A percentile compares a stretch with the other conserved stretches of the same genome.
These are phyloP conservation scores for Blastobotrys serpentis DNA, from an alignment of 1,139 yeast genomes.

Conservation along the genomic window DNA sequence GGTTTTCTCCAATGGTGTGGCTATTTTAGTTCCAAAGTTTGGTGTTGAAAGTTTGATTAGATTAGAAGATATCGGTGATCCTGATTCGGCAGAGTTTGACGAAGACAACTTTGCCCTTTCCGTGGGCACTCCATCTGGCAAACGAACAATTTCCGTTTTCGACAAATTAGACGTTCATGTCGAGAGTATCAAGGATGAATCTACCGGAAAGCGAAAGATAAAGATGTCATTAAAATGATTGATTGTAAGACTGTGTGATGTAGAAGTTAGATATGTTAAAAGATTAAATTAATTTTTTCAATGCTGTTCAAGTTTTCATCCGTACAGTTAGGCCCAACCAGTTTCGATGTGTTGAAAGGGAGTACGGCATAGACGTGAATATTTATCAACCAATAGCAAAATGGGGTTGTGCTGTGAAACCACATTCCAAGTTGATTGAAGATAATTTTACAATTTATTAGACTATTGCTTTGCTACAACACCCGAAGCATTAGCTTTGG, in stretches of 20 bases:
- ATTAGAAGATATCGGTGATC: slow-evolving; percentile 67
- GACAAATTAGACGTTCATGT: slow-evolving; percentile 84
- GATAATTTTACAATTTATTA: too few species aligned
- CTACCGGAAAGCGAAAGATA: slow-evolving; percentile 91
- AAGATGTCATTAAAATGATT: slow-evolving; percentile 49
- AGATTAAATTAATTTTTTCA: too few species aligned
- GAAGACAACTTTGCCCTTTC: slow-evolving; percentile 75
- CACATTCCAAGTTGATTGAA: too few species aligned
- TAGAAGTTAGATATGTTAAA: too few species aligned
- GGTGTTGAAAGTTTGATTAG: slow-evolving; percentile 95
- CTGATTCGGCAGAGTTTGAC: slow-evolving; percentile 65
- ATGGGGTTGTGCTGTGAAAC: too few species aligned
- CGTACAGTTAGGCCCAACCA: too few species aligned
- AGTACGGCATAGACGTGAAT: too few species aligned
- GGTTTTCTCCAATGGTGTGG: slow-evolving; percentile 92
- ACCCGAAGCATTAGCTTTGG: slow-evolving; percentile 77
- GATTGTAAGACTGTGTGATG: too few species aligned
- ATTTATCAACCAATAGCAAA: too few species aligned
- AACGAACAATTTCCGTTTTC: slow-evolving; percentile 61
- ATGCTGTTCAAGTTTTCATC: too few species aligned
- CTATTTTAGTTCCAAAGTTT: slow-evolving; percentile 92
- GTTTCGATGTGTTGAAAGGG: too few species aligned
- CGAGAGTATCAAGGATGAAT: slow-evolving; percentile 76
- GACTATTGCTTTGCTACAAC: slow-evolving; percentile 76
- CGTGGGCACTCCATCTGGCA: slow-evolving; percentile 50